Evolutionary conservation across 2,329 filamentous ascomycete genomes (phyloP).

Genomic region (Calonectria pseudoturangicola): DNA sequence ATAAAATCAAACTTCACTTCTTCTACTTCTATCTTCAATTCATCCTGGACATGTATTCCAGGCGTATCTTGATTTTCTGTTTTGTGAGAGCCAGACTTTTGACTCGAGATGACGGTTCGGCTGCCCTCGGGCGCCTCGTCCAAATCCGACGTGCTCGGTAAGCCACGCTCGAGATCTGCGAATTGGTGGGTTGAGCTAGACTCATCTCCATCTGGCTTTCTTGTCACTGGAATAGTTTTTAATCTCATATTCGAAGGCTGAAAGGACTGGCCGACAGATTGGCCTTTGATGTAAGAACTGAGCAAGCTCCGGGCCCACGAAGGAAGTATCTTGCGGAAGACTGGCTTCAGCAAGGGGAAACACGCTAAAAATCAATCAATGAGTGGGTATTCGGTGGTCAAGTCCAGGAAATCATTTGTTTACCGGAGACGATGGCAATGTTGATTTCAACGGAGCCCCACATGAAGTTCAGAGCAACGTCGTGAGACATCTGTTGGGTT

Average conservation of each 20-base stretch:
- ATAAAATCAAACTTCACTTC: neutral
- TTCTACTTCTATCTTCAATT: slow-evolving; percentile 8
- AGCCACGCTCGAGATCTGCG: slow-evolving; percentile 8
- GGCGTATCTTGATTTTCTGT: neutral
- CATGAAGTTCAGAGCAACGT: slow-evolving; percentile 48
- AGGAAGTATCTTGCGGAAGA: slow-evolving; percentile 6
- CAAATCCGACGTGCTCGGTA: neutral
- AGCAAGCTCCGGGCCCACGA: slow-evolving; percentile 3
- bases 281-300: slow-evolving; percentile 12
- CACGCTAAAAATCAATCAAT: neutral
- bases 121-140: neutral
- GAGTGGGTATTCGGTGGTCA: neutral
- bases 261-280: slow-evolving; percentile 1
- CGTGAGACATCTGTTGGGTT: slow-evolving; percentile 48
- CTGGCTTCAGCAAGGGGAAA: slow-evolving; percentile 10
- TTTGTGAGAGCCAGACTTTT: neutral
- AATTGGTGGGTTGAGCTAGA: slow-evolving; percentile 7
- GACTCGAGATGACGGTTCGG: neutral
- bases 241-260: neutral
- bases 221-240: neutral
- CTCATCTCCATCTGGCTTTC: neutral
- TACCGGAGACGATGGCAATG: slow-evolving; percentile 52
- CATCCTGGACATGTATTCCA: neutral
- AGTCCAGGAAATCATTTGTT: neutral
- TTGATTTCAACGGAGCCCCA: slow-evolving; percentile 55